Evolutionary conservation across 2,329 filamentous ascomycete genomes (phyloP).

Genomic region (Clarireedia hainanense): DNA sequence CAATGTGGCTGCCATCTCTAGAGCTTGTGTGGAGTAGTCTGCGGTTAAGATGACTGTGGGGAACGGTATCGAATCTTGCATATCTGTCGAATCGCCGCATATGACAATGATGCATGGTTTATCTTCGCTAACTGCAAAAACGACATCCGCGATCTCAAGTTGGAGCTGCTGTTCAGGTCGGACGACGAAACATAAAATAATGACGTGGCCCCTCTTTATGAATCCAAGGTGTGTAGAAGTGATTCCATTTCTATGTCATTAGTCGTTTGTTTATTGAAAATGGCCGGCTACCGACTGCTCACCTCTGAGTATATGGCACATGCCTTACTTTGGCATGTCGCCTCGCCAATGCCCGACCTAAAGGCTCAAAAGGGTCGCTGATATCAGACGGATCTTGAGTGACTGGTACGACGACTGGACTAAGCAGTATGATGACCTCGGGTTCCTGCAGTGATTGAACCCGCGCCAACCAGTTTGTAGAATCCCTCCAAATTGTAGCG

Average conservation of each 20-base stretch:
- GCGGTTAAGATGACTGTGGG: slow-evolving; percentile 44
- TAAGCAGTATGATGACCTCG: slow-evolving; percentile 53
- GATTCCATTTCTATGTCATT: slow-evolving; percentile 33
- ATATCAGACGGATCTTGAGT: slow-evolving; percentile 34
- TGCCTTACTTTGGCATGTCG: slow-evolving; percentile 58
- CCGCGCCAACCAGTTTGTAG: slow-evolving; percentile 40
- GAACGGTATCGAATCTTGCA: slow-evolving; percentile 35
- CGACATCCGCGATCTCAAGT: slow-evolving; percentile 39
- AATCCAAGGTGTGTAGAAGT: slow-evolving; percentile 36
- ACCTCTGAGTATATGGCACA: slow-evolving; percentile 58
- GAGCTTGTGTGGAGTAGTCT: slow-evolving; percentile 39
- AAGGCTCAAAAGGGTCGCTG: slow-evolving; percentile 63
- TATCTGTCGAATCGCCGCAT: slow-evolving; percentile 39
- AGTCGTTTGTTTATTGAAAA: slow-evolving; percentile 7
- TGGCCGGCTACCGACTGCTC: not conserved
- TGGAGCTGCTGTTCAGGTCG: slow-evolving; percentile 41
- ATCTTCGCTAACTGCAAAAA: slow-evolving; percentile 35
- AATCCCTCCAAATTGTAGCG: slow-evolving; percentile 21
- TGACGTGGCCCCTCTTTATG: slow-evolving; percentile 29
- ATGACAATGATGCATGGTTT: slow-evolving; percentile 45
- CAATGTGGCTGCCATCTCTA: slow-evolving; percentile 43
- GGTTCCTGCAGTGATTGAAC: slow-evolving; percentile 38
- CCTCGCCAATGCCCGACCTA: slow-evolving; percentile 55
- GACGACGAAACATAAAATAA: slow-evolving; percentile 40
- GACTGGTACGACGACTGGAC: slow-evolving; percentile 45